Percentiles rank a stretch among this genome's conserved stretches.
These are phyloP conservation scores for Pterocarpus macrocarpus DNA, from an alignment of 306 rosid species.

Conservation along the genomic window DNA sequence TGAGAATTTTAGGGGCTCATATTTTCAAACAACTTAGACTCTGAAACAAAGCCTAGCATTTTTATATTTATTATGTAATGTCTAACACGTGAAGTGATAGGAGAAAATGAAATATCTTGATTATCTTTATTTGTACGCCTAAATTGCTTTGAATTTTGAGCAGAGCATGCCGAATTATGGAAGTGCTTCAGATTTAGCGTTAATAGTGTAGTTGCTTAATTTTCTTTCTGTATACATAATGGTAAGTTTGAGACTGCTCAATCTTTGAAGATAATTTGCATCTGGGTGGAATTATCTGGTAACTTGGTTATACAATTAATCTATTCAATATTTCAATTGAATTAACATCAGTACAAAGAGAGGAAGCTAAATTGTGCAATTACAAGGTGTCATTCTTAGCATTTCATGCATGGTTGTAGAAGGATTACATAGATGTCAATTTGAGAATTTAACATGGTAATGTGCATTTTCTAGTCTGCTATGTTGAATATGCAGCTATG, in stretches of 20 bases:
- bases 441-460: neutral
- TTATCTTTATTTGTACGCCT: too few species aligned
- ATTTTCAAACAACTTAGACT: neutral
- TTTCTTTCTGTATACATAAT: neutral
- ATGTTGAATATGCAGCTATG: too few species aligned
- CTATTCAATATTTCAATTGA: neutral
- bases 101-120: neutral
- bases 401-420: neutral
- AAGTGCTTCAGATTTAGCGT: conserved; percentile 1
- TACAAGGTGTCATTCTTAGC: conserved; percentile 7
- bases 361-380: neutral
- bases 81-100: neutral
- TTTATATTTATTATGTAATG: too few species aligned
- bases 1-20: neutral
- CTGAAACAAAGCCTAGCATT: neutral
- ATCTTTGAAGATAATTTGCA: too few species aligned
- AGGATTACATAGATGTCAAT: neutral
- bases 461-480: too few species aligned
- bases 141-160: too few species aligned
- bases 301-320: neutral
- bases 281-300: neutral
- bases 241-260: too few species aligned
- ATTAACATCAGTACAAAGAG: neutral
- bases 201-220: conserved; percentile 7
- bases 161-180: too few species aligned